phyloP scores from a whole-genome alignment of 2,329 filamentous ascomycete genomes.

The Atkinsonella texensis region DNA sequence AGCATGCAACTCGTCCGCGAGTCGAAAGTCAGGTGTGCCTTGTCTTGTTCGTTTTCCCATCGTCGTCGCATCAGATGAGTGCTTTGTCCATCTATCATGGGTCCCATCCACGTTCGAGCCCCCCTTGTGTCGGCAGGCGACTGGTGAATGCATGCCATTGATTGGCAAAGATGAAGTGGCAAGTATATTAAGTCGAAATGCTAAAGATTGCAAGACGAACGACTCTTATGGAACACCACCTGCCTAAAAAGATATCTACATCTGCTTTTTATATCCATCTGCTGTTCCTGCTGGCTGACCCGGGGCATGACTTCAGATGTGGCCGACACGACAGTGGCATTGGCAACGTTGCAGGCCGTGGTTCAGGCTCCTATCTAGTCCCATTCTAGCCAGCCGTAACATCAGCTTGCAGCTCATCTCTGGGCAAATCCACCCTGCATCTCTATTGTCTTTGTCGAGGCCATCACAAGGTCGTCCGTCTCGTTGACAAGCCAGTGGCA shows the following conservation, averaged over 20 bases:
- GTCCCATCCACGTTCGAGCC: not conserved
- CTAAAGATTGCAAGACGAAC: not conserved
- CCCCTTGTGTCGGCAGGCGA: not conserved
- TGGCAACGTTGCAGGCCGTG: slow-evolving; percentile 7
- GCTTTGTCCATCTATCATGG: not conserved
- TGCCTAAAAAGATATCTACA: not conserved
- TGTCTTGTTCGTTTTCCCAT: not conserved
- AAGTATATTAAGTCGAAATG: not conserved
- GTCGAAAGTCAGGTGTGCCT: not conserved
- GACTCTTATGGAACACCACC: not conserved
- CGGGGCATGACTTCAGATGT: not conserved
- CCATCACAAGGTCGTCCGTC: slow-evolving; percentile 1
- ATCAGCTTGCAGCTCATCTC: not conserved
- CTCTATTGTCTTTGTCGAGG: not conserved
- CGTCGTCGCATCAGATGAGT: not conserved
- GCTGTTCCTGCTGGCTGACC: not conserved
- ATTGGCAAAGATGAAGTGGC: not conserved
- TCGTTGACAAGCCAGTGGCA: not conserved
- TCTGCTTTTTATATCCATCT: not conserved
- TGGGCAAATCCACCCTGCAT: not conserved
- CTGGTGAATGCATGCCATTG: not conserved
- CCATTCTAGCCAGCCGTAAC: not conserved
- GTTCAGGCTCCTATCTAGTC: not conserved
- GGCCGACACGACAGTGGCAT: not conserved
- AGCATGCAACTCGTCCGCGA: not conserved